Base-by-base conservation (phyloP, 2,329 filamentous ascomycete species). In the Xylariaceae sp. region DNA sequence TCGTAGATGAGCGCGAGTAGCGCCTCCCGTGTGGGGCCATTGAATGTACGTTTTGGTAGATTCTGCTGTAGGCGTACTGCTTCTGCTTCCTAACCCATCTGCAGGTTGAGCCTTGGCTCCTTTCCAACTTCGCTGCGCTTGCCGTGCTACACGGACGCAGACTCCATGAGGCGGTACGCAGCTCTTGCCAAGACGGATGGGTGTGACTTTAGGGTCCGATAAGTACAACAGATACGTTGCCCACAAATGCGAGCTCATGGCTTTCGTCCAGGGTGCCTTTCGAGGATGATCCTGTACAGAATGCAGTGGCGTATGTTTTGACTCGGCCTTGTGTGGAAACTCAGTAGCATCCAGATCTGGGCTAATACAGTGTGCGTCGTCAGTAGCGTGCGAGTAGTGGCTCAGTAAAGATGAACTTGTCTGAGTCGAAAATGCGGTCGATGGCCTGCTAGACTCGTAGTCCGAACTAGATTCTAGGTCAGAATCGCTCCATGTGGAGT, bases 191-290 rank as follows among this genome's bases (percentile, higher is more conserved):
- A 86, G 78, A 55, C 83, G 80, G 62, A 88, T 84, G 0, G 86
- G 86, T 1, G 86, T 88, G 2, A 88, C 84, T 53, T 83, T 84
- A 51, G 86, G 85, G 65, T 88, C 86, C 68, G 86, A 82, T 47
- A 88, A 74, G 66, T 88, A 88, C 55, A 85, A 74, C 59, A 82
- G 74, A 68, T 87, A 88, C 1, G 82, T 86, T 4, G 82, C 78
- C 86, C 86, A 88, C 8, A 88, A 73, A 66, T 88, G 86, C 10
- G 81, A 76, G 72, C 78, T 84, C 83, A 88, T 87, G 15, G 82
- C 79, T 61, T 81, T 82, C 3, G 84, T 87, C 86, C 86, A 88
- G 0, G 78, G 80, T 0, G 82, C 81, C 68, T 80, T 84, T 60
- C 81, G 75, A 39, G 73, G 67, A 57, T 74, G 75, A 53, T 66